phyloP scores from a whole-genome alignment of 2,329 filamentous ascomycete genomes.

The Fusarium liriodendri region DNA sequence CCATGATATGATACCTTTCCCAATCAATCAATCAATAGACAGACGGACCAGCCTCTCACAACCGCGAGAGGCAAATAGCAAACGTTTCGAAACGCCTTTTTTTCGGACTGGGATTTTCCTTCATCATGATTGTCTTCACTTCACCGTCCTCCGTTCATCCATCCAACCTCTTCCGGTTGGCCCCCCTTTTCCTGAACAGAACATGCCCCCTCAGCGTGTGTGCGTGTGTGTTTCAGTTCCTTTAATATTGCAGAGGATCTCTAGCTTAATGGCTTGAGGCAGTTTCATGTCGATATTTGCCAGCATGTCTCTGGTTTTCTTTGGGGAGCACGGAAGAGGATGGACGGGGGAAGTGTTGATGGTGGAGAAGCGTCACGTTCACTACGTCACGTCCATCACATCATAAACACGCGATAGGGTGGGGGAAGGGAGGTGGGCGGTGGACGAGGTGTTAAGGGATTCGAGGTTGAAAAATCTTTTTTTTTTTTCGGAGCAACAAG shows the following conservation, averaged over 20 bases:
- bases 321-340: conserved; percentile 5
- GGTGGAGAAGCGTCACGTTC: conserved; percentile 19
- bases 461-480: conserved; percentile 30
- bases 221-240: conserved; percentile 43
- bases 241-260: conserved; percentile 45
- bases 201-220: conserved; percentile 26
- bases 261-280: conserved; percentile 32
- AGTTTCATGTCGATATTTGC: conserved; percentile 25
- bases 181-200: not conserved
- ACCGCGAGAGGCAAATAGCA: conserved; percentile 37
- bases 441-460: conserved; percentile 30
- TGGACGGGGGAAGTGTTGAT: conserved; percentile 33
- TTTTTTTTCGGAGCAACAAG: conserved; percentile 27
- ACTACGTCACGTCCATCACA: conserved; percentile 11
- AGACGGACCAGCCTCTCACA: conserved; percentile 49
- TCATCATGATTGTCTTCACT: conserved; percentile 46
- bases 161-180: conserved; percentile 29
- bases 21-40: conserved; percentile 51
- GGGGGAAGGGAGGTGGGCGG: conserved; percentile 7
- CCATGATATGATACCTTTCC: conserved; percentile 66
- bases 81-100: conserved; percentile 36
- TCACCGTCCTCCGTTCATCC: conserved; percentile 30
- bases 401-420: conserved; percentile 26
- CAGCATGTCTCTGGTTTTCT: conserved; percentile 37
- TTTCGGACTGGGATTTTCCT: conserved; percentile 44